A percentile compares a stretch with the other conserved stretches of the same genome.
Evolutionary conservation across 1,284 basidiomycete species (phyloP).

Genomic region (Chalciporus sp.): DNA sequence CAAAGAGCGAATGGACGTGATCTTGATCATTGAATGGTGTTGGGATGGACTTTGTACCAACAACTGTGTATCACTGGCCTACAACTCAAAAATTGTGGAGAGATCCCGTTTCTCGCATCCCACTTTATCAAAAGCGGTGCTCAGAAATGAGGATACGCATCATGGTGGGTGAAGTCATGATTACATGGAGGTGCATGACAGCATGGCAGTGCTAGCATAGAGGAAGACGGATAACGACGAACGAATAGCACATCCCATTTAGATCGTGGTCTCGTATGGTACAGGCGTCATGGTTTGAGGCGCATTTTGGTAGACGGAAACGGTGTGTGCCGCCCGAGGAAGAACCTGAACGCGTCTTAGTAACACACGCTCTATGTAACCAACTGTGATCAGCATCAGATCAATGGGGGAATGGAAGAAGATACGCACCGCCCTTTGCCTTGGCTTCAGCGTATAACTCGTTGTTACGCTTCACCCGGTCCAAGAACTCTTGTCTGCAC

Average conservation of each 20-base stretch:
- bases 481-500: slow-evolving; percentile 98
- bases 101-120: background rate
- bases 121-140: background rate
- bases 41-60: background rate
- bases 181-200: slow-evolving; percentile 16
- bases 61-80: background rate
- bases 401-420: background rate
- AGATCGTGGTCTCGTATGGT: slow-evolving; percentile 88
- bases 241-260: slow-evolving; percentile 29
- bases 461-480: slow-evolving; percentile 94
- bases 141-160: background rate
- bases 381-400: background rate
- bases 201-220: slow-evolving; percentile 20
- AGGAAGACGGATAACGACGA: slow-evolving; percentile 9
- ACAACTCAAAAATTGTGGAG: background rate
- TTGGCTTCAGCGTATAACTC: slow-evolving; percentile 83
- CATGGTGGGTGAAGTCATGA: slow-evolving; percentile 18
- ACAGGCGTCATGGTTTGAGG: slow-evolving; percentile 94
- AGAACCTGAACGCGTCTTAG: slow-evolving; percentile 88
- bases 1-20: slow-evolving; percentile 33
- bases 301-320: slow-evolving; percentile 78
- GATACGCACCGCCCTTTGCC: slow-evolving; percentile 81
- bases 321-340: slow-evolving; percentile 81
- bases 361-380: slow-evolving; percentile 70
- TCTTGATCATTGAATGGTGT: background rate